A percentile compares a stretch with the other conserved stretches of the same genome.
Evolutionary conservation across 495 filamentous ascomycete genomes (phyloP).

Genomic region (Collariella sp.): DNA sequence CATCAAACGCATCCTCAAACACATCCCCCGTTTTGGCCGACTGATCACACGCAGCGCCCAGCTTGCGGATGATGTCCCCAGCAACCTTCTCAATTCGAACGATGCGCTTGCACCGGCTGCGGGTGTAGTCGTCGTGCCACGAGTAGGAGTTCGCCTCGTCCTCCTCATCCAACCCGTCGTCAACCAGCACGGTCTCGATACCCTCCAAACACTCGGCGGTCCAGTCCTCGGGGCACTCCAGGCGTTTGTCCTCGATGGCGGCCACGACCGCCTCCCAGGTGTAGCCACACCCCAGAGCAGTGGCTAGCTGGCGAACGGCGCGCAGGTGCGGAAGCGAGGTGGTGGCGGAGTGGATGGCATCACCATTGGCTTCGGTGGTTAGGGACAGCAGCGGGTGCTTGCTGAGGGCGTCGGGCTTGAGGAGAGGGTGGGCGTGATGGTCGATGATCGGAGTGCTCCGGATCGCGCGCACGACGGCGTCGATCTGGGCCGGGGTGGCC

Average conservation of each 20-base stretch:
- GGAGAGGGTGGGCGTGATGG: conserved; percentile 71
- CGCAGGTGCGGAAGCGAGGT: conserved; percentile 61
- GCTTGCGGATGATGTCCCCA: conserved; percentile 48
- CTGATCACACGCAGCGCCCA: conserved; percentile 25
- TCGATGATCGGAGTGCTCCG: conserved; percentile 72
- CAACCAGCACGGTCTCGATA: conserved; percentile 68
- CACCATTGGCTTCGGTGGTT: conserved; percentile 64
- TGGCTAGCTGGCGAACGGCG: conserved; percentile 58
- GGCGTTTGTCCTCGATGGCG: conserved; percentile 46
- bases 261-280: conserved; percentile 56
- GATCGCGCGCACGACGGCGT: conserved; percentile 39
- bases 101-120: conserved; percentile 59
- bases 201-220: conserved; percentile 58
- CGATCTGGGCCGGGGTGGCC: conserved; percentile 24
- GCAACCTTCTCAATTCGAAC: conserved; percentile 78
- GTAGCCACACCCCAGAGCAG: conserved; percentile 50
- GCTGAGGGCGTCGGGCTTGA: conserved; percentile 27
- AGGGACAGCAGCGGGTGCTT: conserved; percentile 58
- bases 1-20: conserved; percentile 26
- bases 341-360: conserved; percentile 48
- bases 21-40: conserved; percentile 12
- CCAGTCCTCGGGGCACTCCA: conserved; percentile 51
- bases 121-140: conserved; percentile 65
- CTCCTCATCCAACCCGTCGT: conserved; percentile 59
- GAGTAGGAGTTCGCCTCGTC: conserved; percentile 50